Base-by-base conservation (phyloP, 805 yeast genomes). In the Candida khao-thaluensis region DNA sequence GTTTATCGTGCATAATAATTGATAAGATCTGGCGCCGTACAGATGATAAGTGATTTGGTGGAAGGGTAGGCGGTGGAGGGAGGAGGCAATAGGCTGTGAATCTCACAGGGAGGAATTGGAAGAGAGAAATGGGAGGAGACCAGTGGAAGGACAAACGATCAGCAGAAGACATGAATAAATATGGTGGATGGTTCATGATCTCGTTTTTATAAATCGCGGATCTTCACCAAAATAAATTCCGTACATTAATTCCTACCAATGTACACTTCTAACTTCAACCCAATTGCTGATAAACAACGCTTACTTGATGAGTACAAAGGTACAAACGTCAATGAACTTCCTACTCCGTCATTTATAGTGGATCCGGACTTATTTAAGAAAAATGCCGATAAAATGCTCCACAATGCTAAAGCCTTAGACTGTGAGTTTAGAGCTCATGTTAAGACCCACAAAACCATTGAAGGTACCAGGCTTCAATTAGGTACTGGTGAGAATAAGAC, bases 401-500 rank as follows among this genome's bases (percentile, higher is more conserved):
- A 52, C 4, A 69, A 68, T 40, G 76, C 80, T 0, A 37, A 45
- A 1, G 52, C 54, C 1, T 50, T 79, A 18, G 44, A 50, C 2
- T 66, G 68, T 5, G 64, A 57, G 14, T 83, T 84, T 54, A 66
- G 95, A 43, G 82, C 85, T 3, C 89, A 84, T 54, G 78, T 85
- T 16, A 85, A 85, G 57, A 85, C 93, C 0, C 89, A 82, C 56
- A 85, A 85, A 56, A 73, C 85, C 1, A 47, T 66, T 7, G 83
- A 80, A 48, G 89, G 85, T 5, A 64, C 79, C 2, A 49, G 57
- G 16, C 55, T 74, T 29, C 85, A 81, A 59, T 54, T 81, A 53
- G 72, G 71, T 4, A 37, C 52, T 1, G 32, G 44, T n/a, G 62
- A 68, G 1, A 41, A 35, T n/a, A 60, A 54, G 22, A 69, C 79